These are phyloP conservation scores for Candida neerlandica DNA, from an alignment of 1,139 yeast species.

Conservation along the genomic window DNA sequence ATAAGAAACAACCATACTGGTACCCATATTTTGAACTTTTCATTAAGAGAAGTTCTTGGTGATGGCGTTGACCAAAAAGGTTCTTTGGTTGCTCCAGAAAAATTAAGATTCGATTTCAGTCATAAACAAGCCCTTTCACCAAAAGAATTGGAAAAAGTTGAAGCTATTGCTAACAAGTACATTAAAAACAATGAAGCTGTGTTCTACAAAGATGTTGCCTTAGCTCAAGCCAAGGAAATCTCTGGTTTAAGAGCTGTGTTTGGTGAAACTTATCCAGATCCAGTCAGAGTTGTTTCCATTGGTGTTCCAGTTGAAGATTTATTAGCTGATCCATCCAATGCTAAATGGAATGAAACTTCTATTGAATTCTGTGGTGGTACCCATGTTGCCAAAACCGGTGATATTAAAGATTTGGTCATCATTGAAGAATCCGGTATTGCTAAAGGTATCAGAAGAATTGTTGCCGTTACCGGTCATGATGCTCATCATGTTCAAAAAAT, in stretches of 20 bases:
- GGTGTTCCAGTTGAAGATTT: constrained; percentile 89
- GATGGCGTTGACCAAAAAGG: constrained; percentile 94
- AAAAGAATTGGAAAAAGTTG: constrained; percentile 74
- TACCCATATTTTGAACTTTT: constrained; percentile 91
- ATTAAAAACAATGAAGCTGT: constrained; percentile 73
- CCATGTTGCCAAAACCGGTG: constrained; percentile 90
- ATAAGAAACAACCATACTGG: constrained; percentile 98
- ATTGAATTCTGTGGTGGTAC: constrained; percentile 99
- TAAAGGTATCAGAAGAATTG: constrained; percentile 97
- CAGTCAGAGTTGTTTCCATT: constrained; percentile 95
- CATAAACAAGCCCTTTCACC: constrained; percentile 80
- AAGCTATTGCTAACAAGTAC: constrained; percentile 68
- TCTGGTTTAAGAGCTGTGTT: constrained; percentile 94
- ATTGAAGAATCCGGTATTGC: constrained; percentile 97
- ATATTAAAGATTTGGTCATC: constrained; percentile 85
- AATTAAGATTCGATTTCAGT: constrained; percentile 92
- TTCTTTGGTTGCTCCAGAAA: constrained; percentile 93
- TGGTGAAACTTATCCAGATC: constrained; percentile 98
- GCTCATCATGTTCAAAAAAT: constrained; percentile 88
- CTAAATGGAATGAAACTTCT: constrained; percentile 75
- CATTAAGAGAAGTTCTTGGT: constrained; percentile 83
- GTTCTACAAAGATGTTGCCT: constrained; percentile 78
- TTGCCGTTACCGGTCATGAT: constrained; percentile 90
- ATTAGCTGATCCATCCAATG: constrained; percentile 65
- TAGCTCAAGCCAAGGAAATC: constrained; percentile 71